Evolutionary conservation across 495 filamentous ascomycete genomes (phyloP).

Genomic region (Penicillium bovifimosum): DNA sequence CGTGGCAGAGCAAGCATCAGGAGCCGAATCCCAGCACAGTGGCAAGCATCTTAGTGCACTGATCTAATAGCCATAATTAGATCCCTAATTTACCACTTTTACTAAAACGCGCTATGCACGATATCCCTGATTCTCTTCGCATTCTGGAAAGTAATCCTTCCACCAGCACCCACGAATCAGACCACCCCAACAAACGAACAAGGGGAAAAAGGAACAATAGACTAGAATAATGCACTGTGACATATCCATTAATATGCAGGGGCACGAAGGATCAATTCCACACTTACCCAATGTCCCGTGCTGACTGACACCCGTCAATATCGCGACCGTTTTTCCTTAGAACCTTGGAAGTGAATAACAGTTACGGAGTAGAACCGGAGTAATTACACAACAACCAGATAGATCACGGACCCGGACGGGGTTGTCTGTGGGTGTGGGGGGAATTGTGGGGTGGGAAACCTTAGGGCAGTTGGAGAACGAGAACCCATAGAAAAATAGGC

Average conservation of each 20-base stretch:
- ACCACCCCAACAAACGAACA: background rate
- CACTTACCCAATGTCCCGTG: background rate
- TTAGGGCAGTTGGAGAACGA: too few species aligned
- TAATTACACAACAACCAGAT: background rate
- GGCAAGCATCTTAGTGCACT: background rate
- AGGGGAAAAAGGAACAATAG: background rate
- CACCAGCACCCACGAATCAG: background rate
- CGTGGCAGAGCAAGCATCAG: conserved; percentile 3
- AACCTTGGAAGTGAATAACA: too few species aligned
- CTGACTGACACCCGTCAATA: background rate
- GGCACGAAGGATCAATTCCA: background rate
- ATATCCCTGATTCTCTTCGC: background rate
- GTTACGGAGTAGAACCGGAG: too few species aligned
- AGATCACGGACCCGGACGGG: background rate
- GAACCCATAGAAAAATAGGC: too few species aligned
- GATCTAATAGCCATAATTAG: background rate
- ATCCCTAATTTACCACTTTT: background rate
- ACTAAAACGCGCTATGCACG: conserved; percentile 1
- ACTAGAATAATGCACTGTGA: background rate
- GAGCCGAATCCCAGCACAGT: background rate
- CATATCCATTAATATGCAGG: background rate
- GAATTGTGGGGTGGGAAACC: background rate
- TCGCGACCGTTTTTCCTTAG: background rate
- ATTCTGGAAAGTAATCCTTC: conserved; percentile 1
- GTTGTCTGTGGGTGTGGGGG: background rate